A percentile compares a stretch with the other conserved stretches of the same genome.
These are phyloP conservation scores for Roridomyces roridus DNA, from an alignment of 768 basidiomycete species.

Conservation along the genomic window DNA sequence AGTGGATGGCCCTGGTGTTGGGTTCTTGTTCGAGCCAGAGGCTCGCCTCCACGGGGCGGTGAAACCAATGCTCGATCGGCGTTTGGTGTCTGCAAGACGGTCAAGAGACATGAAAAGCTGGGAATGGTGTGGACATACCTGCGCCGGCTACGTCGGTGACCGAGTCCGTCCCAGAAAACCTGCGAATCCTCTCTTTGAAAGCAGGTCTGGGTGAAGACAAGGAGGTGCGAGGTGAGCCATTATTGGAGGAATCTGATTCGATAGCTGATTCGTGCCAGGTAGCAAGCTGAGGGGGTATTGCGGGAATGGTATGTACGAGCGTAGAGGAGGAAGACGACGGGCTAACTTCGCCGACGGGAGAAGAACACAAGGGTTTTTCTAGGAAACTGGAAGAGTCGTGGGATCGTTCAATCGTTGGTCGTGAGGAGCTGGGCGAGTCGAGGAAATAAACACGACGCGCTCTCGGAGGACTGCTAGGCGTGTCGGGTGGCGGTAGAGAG, in stretches of 20 bases:
- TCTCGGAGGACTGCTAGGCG: conserved; percentile 2
- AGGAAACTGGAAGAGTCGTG: conserved; percentile 7
- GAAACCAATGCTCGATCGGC: conserved; percentile 21
- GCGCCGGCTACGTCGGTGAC: conserved; percentile 8
- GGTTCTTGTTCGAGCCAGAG: conserved; percentile 11
- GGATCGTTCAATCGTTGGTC: conserved; percentile 28
- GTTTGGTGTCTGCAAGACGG: conserved; percentile 5
- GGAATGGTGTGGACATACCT: neutral
- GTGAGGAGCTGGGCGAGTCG: conserved; percentile 19
- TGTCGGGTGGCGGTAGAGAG: neutral
- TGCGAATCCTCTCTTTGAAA: conserved; percentile 10
- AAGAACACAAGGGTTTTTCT: neutral
- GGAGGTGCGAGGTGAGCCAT: conserved; percentile 18
- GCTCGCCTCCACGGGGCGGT: conserved; percentile 21
- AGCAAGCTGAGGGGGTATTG: conserved; percentile 13
- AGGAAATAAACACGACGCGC: conserved; percentile 28
- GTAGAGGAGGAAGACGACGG: conserved; percentile 30
- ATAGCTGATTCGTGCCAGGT: conserved; percentile 24
- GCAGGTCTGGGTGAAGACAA: conserved; percentile 12
- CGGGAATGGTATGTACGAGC: conserved; percentile 23
- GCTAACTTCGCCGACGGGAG: conserved; percentile 19
- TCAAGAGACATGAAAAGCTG: neutral
- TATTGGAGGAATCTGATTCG: conserved; percentile 22
- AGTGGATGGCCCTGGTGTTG: neutral
- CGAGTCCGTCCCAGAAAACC: neutral